phyloP scores from a whole-genome alignment of 2,329 filamentous ascomycete species.

The Alternaria triticina region DNA sequence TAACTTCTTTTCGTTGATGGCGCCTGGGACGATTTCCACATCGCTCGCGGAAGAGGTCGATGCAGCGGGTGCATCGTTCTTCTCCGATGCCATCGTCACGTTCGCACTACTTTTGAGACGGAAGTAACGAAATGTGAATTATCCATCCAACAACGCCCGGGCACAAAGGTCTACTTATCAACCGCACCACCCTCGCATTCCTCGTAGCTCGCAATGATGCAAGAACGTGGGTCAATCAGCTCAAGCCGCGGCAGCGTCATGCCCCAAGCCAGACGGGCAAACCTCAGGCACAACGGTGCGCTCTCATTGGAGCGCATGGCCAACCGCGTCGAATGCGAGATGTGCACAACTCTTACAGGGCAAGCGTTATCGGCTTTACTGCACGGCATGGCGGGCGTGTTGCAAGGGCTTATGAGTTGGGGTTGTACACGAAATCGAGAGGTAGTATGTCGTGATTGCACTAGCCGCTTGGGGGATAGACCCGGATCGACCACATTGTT shows the following conservation, averaged over 20 bases:
- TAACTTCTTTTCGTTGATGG: slow-evolving; percentile 63
- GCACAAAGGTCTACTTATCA: slow-evolving; percentile 8
- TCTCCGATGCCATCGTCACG: slow-evolving; percentile 32
- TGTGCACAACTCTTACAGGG: slow-evolving; percentile 2
- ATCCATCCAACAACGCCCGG: background rate
- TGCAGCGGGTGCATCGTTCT: slow-evolving; percentile 19
- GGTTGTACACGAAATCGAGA: slow-evolving; percentile 37
- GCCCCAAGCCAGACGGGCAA: slow-evolving; percentile 1
- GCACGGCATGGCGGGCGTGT: background rate
- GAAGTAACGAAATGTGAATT: background rate
- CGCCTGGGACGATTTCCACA: slow-evolving; percentile 24
- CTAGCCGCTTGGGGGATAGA: slow-evolving; percentile 5
- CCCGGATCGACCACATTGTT: background rate
- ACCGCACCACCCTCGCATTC: background rate
- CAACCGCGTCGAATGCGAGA: slow-evolving; percentile 4
- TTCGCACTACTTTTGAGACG: background rate
- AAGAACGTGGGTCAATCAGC: slow-evolving; percentile 31
- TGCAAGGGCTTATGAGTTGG: slow-evolving; percentile 6
- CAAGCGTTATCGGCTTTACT: slow-evolving; percentile 6
- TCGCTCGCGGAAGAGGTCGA: slow-evolving; percentile 35
- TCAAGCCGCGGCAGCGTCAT: slow-evolving; percentile 17
- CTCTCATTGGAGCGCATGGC: slow-evolving; percentile 25
- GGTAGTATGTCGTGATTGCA: slow-evolving; percentile 45
- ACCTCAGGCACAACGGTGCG: background rate
- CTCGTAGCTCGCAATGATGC: slow-evolving; percentile 35